phyloP scores from a whole-genome alignment of 495 filamentous ascomycete species.

The Halenospora varia region DNA sequence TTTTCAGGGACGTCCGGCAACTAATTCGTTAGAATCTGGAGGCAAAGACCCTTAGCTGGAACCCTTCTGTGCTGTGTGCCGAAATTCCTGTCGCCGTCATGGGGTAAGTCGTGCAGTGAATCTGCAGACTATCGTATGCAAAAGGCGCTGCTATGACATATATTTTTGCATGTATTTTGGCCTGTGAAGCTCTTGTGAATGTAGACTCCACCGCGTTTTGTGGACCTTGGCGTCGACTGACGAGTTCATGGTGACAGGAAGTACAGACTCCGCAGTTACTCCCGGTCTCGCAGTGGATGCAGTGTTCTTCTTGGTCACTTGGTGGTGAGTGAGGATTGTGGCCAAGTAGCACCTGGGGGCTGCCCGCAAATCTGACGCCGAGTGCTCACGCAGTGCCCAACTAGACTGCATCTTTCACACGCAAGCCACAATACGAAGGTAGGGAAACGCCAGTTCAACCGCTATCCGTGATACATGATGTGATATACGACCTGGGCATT shows the following conservation, averaged over 20 bases:
- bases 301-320: neutral
- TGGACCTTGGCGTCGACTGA: neutral
- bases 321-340: neutral
- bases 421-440: neutral
- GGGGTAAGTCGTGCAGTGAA: no score
- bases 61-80: neutral
- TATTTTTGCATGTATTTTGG: no score
- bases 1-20: slow-evolving; percentile 18
- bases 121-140: no score
- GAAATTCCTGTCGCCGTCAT: no score
- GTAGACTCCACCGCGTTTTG: no score
- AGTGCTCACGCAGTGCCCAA: neutral
- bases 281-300: neutral
- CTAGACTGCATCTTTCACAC: neutral
- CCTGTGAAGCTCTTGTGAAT: no score
- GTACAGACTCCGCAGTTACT: neutral
- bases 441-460: neutral
- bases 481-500: neutral
- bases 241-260: neutral
- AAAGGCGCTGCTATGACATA: no score
- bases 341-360: neutral
- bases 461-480: neutral
- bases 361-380: neutral
- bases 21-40: slow-evolving; percentile 18
- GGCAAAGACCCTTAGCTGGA: neutral